Base-by-base conservation (phyloP, 495 filamentous ascomycete genomes). In the Barbatosphaeria neglecta region DNA sequence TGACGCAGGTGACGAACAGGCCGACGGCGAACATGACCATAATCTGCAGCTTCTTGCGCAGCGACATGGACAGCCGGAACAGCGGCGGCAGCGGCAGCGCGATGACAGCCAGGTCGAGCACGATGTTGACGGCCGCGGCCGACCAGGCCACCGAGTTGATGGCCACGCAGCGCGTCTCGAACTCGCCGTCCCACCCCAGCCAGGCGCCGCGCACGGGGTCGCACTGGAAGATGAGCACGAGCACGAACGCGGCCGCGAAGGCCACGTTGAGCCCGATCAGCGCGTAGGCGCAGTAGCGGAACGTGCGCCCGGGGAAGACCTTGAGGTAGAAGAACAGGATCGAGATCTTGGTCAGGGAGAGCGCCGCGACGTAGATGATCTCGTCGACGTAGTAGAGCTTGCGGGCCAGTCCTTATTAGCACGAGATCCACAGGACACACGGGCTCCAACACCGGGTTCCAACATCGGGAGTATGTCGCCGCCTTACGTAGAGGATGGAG, bases 81-180 rank as follows among this genome's bases (percentile, higher is more conserved):
- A 71, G 51, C 2, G 66, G 41, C 13, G 58, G 59, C 0, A 69
- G 41, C 0, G 69, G 65, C 6, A 68, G 51, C 7, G 62, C n/a
- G 0, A 69, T 55, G 17, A 73, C 40, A 3, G 61, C 49, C 8
- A 71, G 17, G 19, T 73, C 68, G 22, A 56, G 68, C 3, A 51
- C 39, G 31, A 66, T 71, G 35, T 73, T 73, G 17, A 65, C 58
- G 4, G 56, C 51, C 33, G 33, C 18, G 33, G 13, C 18, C 0
- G 68, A 66, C 2, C 63, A 68, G 13, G 58, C 60, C 9, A 67
- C n/a, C n/a, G n/a, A 57, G 40, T 67, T 66, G 9, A 70, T 16
- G 0, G 31, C 15, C 4, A 16, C 41, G 25, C 55, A 43, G 28
- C 45, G 46, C n/a, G 23, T 38, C 13, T 31, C 45, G n/a, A 18